Base-by-base conservation (phyloP, 1,284 basidiomycete species). In the Moniliella sp. region DNA sequence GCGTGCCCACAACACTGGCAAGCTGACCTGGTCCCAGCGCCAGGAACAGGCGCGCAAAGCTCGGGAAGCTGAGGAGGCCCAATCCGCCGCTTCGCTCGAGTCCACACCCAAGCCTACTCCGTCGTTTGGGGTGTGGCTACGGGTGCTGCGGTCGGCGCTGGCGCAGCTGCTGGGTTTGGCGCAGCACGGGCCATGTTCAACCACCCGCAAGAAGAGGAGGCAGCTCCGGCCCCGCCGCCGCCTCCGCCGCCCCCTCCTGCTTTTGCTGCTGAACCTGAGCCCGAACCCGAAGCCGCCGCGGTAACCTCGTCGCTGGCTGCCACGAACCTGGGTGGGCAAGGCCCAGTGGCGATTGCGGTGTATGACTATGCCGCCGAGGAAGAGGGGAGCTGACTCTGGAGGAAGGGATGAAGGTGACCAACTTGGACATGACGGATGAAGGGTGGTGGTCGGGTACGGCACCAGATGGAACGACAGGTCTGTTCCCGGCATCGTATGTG, bases 391-490 rank as follows among this genome's bases (percentile, higher is more conserved):
- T 59, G 8, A 39, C 35, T 11, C 34, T 54, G 3, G 42, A 40
- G 9, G 56, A 59, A 29, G 50, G 54, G 3, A 40, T 48, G 4
- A 31, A 37, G 5, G 49, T 59, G 19, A 39, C 42, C 1, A 28
- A 42, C 13, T 46, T 59, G 15, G 45, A 57, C 18, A 46, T 52
- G 35, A 40, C 54, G 10, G 55, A 57, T 30, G 54, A 59, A 18
- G 56, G 52, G 5, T 59, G 56, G 56, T 59, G 56, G 56, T 46
- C 45, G 5, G 56, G 54, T 15, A 57, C 25, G 35, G 45, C 48
- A 39, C 40, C 46, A 5, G 32, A 48, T 9, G 56, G 56, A 4
- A 28, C 43, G 2, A 47, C 46, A 12, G 56, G 56, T 8, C 40
- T 59, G 1, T 57, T 59, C 45, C 56, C 56, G 5, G 43, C 54